phyloP scores from a whole-genome alignment of 768 basidiomycete species.

The Scleroderma citrinum region DNA sequence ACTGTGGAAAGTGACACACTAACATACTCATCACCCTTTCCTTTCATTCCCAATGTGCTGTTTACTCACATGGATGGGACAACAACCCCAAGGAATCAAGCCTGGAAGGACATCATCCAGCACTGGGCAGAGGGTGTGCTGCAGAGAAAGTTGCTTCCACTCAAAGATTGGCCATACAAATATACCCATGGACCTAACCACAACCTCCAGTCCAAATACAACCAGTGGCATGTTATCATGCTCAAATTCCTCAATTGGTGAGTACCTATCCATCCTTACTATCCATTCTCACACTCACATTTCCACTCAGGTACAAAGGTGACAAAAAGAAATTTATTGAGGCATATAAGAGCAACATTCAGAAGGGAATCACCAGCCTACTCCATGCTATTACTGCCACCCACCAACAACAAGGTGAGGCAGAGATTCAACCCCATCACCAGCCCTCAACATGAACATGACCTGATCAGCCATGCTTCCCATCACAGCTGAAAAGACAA shows the following conservation, averaged over 20 bases:
- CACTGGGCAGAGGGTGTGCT: conserved; percentile 1
- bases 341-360: too few species aligned
- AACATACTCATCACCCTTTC: not conserved
- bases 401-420: too few species aligned
- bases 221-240: not conserved
- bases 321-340: too few species aligned
- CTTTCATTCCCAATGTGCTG: not conserved
- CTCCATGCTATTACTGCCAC: too few species aligned
- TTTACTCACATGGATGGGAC: not conserved
- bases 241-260: conserved; percentile 5
- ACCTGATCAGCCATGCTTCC: too few species aligned
- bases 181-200: conserved; percentile 1
- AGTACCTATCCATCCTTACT: not conserved
- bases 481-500: too few species aligned
- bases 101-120: conserved; percentile 5
- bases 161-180: conserved; percentile 3
- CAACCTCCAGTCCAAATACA: conserved; percentile 1
- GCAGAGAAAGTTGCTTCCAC: not conserved
- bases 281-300: too few species aligned
- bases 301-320: too few species aligned
- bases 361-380: too few species aligned
- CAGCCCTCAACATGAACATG: too few species aligned
- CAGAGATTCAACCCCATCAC: too few species aligned
- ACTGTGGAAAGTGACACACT: too few species aligned
- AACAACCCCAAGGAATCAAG: not conserved